A percentile compares a stretch with the other conserved stretches of the same genome.
Evolutionary conservation across 2,329 filamentous ascomycete genomes (phyloP).

Genomic region (Chaetomium sp.): DNA sequence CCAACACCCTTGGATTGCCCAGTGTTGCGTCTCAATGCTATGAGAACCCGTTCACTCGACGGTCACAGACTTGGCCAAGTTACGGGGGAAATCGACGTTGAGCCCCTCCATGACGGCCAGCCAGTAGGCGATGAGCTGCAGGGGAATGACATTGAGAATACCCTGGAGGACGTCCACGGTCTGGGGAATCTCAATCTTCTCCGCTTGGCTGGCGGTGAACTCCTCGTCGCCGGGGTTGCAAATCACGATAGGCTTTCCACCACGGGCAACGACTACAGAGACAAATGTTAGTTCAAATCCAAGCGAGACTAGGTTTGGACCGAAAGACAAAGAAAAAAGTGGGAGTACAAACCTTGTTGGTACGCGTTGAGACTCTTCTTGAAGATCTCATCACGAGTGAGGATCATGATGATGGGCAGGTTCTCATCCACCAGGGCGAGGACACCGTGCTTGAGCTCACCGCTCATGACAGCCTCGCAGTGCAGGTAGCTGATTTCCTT

Average conservation of each 20-base stretch:
- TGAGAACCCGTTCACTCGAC: constrained; percentile 65
- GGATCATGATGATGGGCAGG: constrained; percentile 98
- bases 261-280: constrained; percentile 76
- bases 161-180: constrained; percentile 95
- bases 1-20: neutral
- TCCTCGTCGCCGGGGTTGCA: constrained; percentile 88
- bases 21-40: neutral
- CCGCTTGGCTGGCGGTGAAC: constrained; percentile 79
- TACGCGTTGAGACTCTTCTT: constrained; percentile 99
- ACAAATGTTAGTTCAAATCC: constrained; percentile 20
- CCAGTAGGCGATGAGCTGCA: constrained; percentile 99
- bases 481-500: constrained; percentile 99
- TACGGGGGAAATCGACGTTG: constrained; percentile 97
- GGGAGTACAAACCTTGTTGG: constrained; percentile 71
- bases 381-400: constrained; percentile 93
- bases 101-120: constrained; percentile 91
- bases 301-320: no score
- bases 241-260: constrained; percentile 95
- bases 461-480: constrained; percentile 99
- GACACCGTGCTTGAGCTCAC: constrained; percentile 98
- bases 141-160: constrained; percentile 92
- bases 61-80: constrained; percentile 97
- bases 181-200: constrained; percentile 96
- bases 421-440: constrained; percentile 96
- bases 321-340: neutral